These are phyloP conservation scores for Sedum album DNA, from an alignment of 164 flowering plant species.

Conservation along the genomic window DNA sequence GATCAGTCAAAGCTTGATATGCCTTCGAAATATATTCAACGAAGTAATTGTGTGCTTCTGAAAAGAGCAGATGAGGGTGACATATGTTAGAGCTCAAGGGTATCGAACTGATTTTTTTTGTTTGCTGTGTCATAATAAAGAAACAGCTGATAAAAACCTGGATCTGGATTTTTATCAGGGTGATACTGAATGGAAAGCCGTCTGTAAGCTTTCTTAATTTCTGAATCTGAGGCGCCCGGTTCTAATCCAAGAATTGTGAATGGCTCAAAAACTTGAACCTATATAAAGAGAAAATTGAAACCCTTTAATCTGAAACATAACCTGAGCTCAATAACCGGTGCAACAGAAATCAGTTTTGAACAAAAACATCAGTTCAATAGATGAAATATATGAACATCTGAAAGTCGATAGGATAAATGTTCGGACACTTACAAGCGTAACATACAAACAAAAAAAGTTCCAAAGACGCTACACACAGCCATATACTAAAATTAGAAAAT, in stretches of 20 bases:
- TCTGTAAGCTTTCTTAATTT: slow-evolving; percentile 91
- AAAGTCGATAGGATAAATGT: too few relatives aligned
- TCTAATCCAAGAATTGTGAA: slow-evolving; percentile 79
- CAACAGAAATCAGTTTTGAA: too few relatives aligned
- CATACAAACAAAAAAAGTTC: too few relatives aligned
- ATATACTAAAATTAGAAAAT: too few relatives aligned
- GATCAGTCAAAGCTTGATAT: slow-evolving; percentile 94
- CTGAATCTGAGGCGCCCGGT: slow-evolving; percentile 78
- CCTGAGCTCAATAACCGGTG: not conserved
- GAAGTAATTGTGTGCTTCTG: slow-evolving; percentile 88
- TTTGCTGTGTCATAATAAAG: not conserved
- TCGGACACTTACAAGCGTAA: too few relatives aligned
- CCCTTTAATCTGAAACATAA: slow-evolving; percentile 69
- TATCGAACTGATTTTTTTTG: slow-evolving; percentile 81
- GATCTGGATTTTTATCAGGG: slow-evolving; percentile 99
- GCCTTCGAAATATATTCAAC: slow-evolving; percentile 94
- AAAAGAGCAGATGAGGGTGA: slow-evolving; percentile 9
- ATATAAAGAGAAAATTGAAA: slow-evolving; percentile 31
- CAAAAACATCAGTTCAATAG: not conserved
- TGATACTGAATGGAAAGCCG: slow-evolving; percentile 90
- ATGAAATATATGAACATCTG: not conserved
- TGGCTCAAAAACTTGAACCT: slow-evolving; percentile 90
- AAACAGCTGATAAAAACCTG: slow-evolving; percentile 59
- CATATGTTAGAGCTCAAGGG: slow-evolving; percentile 14
- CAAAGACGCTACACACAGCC: too few relatives aligned